Conservation (phyloP, 768 basidiomycete genomes). For the Psilocybe subaeruginosa region DNA sequence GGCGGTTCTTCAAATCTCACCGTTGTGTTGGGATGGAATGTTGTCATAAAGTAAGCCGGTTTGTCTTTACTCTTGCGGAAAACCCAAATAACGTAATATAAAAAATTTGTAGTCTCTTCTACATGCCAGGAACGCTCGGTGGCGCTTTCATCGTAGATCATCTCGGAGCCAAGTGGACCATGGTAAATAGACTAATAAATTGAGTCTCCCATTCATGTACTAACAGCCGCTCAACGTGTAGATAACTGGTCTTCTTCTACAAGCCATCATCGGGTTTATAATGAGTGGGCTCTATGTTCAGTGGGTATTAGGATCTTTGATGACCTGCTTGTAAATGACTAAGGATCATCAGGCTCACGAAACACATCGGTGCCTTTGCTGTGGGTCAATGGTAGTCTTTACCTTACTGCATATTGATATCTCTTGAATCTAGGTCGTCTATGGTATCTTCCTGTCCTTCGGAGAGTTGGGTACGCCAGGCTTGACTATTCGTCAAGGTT, state of each 20-base stretch:
- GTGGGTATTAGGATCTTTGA: slow-evolving; percentile 28
- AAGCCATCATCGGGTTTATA: slow-evolving; percentile 82
- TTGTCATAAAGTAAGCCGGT: slow-evolving; percentile 73
- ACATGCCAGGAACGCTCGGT: slow-evolving; percentile 55
- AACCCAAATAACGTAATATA: neutral
- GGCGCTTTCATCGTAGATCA: slow-evolving; percentile 80
- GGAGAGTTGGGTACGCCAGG: slow-evolving; percentile 77
- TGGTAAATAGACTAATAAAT: slow-evolving; percentile 44
- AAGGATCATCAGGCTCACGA: slow-evolving; percentile 45
- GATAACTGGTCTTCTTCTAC: slow-evolving; percentile 69
- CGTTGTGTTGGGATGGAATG: slow-evolving; percentile 81
- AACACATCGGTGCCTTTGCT: slow-evolving; percentile 75
- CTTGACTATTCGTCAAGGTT: neutral
- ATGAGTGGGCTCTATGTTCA: slow-evolving; percentile 82
- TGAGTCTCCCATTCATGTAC: neutral
- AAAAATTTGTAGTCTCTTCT: slow-evolving; percentile 33
- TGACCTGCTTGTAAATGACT: neutral
- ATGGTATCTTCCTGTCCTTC: slow-evolving; percentile 89
- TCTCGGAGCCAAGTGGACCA: slow-evolving; percentile 74
- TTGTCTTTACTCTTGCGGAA: neutral
- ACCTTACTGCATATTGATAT: neutral
- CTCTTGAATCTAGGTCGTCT: slow-evolving; percentile 58
- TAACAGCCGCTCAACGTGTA: slow-evolving; percentile 23
- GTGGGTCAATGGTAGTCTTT: slow-evolving; percentile 36
- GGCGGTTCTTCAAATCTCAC: slow-evolving; percentile 52